phyloP scores from a whole-genome alignment of 2,329 filamentous ascomycete species.

The Neonectria magnoliae region DNA sequence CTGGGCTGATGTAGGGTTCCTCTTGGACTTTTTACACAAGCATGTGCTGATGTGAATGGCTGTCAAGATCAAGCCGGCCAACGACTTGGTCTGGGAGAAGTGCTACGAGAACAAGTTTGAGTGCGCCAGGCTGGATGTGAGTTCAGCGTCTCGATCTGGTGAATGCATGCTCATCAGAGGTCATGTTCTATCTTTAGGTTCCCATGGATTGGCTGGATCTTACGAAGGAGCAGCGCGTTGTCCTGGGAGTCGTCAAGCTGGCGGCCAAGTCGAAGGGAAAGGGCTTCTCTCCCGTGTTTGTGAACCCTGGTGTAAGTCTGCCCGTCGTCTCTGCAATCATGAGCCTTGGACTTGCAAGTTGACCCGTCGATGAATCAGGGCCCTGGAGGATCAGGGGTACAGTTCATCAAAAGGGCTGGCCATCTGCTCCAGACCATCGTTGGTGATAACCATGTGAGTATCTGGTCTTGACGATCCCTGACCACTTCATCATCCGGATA shows the following conservation, averaged over 20 bases:
- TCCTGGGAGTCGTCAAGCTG: constrained; percentile 46
- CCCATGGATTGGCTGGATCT: constrained; percentile 50
- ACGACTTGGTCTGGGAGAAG: constrained; percentile 44
- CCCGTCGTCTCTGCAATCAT: no score
- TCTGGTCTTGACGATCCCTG: neutral
- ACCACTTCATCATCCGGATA: neutral
- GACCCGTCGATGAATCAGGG: constrained; percentile 45
- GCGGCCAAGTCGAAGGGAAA: constrained; percentile 43
- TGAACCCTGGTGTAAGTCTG: constrained; percentile 48
- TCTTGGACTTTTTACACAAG: neutral
- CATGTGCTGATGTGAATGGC: neutral
- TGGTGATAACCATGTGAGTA: constrained; percentile 56
- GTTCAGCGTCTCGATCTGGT: neutral
- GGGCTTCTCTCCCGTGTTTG: constrained; percentile 45
- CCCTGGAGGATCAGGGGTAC: constrained; percentile 60
- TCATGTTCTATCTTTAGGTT: constrained; percentile 35
- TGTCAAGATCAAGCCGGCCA: constrained; percentile 49
- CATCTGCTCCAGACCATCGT: constrained; percentile 54
- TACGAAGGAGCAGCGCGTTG: constrained; percentile 40
- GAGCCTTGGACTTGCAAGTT: neutral
- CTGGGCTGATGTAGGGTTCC: constrained; percentile 36
- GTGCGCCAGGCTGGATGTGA: constrained; percentile 49
- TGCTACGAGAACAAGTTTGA: constrained; percentile 46
- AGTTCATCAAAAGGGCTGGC: constrained; percentile 46
- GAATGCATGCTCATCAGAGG: neutral